These are phyloP conservation scores for Sextonia rubra DNA, from an alignment of 164 flowering plant genomes.

Conservation along the genomic window DNA sequence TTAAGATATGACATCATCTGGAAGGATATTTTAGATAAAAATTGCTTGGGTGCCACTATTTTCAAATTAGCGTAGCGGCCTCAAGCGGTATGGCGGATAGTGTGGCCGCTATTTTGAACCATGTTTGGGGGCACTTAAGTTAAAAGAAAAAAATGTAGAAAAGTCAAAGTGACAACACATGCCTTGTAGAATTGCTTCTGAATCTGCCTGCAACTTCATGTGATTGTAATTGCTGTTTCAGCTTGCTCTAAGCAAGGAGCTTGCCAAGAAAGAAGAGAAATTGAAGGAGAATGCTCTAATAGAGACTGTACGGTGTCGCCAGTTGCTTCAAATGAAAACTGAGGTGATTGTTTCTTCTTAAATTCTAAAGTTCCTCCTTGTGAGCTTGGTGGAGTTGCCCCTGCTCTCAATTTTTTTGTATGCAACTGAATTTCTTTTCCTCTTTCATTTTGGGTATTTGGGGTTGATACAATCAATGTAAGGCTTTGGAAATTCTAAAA, in stretches of 20 bases:
- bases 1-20: background rate
- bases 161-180: too few species aligned
- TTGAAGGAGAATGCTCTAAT: conserved; percentile 47
- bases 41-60: too few species aligned
- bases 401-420: background rate
- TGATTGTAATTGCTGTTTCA: conserved; percentile 18
- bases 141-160: too few species aligned
- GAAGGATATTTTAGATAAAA: too few species aligned
- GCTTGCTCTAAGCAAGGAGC: conserved; percentile 52
- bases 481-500: too few species aligned
- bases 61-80: too few species aligned
- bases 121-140: too few species aligned
- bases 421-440: background rate
- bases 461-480: background rate
- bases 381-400: background rate
- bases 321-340: conserved; percentile 45
- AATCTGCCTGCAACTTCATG: background rate
- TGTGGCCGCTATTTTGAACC: too few species aligned
- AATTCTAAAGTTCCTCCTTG: background rate
- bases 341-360: conserved; percentile 35
- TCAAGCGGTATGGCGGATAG: too few species aligned
- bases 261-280: conserved; percentile 33
- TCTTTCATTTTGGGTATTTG: background rate
- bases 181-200: background rate
- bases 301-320: conserved; percentile 36